Percentiles rank a stretch among this genome's conserved stretches.
Conservation (phyloP, 2,329 filamentous ascomycete genomes). For the Ceratocystis variospora region DNA sequence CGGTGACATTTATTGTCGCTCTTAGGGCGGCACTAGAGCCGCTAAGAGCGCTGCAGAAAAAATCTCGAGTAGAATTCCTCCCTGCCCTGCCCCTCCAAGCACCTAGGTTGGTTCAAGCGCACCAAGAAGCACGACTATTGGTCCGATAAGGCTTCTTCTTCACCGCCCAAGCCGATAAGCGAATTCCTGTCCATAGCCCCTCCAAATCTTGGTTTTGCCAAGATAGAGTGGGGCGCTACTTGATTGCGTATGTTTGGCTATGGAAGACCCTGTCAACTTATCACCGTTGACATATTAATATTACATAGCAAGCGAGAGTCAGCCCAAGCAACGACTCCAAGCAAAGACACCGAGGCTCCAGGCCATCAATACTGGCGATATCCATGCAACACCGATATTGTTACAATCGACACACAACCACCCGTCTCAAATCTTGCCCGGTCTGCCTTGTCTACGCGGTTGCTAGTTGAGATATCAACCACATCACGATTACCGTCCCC, state of each 20-base stretch:
- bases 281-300: background rate
- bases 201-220: conserved; percentile 6
- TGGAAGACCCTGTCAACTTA: background rate
- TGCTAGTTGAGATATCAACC: too few species aligned
- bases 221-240: background rate
- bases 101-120: conserved; percentile 8
- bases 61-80: background rate
- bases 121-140: background rate
- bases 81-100: conserved; percentile 1
- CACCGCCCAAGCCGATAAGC: conserved; percentile 12
- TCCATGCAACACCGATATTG: too few species aligned
- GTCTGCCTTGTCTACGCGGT: too few species aligned
- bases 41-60: background rate
- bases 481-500: background rate
- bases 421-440: too few species aligned
- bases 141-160: conserved; percentile 10
- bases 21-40: too few species aligned
- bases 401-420: too few species aligned
- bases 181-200: conserved; percentile 12
- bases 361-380: too few species aligned
- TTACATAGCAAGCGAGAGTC: background rate
- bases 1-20: too few species aligned
- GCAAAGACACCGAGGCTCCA: background rate
- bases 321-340: background rate
- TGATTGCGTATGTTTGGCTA: background rate